Evolutionary conservation across 1,139 yeast species (phyloP), one percentile per base, ranked within the genome.

Genomic region (Eremothecium cymbalariae): DNA sequence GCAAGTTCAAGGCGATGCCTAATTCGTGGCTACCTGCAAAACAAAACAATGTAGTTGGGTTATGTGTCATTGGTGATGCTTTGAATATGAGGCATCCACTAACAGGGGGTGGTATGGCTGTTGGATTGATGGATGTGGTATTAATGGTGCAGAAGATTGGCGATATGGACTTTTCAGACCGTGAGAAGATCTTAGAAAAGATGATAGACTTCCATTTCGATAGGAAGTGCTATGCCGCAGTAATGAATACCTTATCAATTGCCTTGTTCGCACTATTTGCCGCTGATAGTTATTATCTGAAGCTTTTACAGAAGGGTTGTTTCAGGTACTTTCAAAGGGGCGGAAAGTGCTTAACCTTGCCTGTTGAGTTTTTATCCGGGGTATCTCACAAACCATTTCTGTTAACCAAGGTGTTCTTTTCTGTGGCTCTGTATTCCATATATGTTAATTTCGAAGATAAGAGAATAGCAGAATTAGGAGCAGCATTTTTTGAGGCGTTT

Each of bases 31-130:
- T 90, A 39, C 74, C 94, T 6, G 96, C 96, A 0, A 66, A 72
- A 41, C 66, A 70, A 33, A 74, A 73, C 48, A 66, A 67, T 13
- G 68, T 74, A 31, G 76, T 76, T 11, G 99, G 99, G n/a, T 64
- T 86, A 36, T 67, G 90, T 28, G 69, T 90, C 48, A 58, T 90
- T 31, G 99, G 99, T 26, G 99, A 90, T 57, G 85, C 98, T 2
- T 69, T 88, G 52, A 90, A 90, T 59, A 90, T 90, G 96, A 74
- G 99, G 56, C 99, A 90, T 59, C 99, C 99, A 13, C 70, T 90
- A 44, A 90, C 98, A 1, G 99, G 99, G 30, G 98, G 98, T 40
- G 99, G 99, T 41, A 90, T 90, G 99, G 88, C 97, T 8, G 98
- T 90, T 28, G 97, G 96, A 1, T 67, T 93, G 42, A 82, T 77